A percentile compares a stretch with the other conserved stretches of the same genome.
These are phyloP conservation scores for Achaetomium macrosporum DNA, from an alignment of 2,329 filamentous ascomycete species.

Conservation along the genomic window DNA sequence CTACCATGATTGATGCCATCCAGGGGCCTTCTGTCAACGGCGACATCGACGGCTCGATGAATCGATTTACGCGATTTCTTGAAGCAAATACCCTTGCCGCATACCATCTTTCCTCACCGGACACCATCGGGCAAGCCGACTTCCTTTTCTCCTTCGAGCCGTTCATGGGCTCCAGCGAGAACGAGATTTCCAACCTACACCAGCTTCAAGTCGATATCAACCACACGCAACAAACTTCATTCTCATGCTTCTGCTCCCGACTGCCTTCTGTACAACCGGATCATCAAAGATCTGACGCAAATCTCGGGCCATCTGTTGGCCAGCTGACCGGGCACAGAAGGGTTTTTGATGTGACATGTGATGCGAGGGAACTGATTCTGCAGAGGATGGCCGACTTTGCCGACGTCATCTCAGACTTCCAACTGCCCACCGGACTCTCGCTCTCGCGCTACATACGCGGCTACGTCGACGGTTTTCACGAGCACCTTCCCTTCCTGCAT, in stretches of 20 bases:
- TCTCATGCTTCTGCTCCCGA: constrained; percentile 15
- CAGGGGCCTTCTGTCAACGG: no score
- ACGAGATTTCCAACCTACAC: not conserved
- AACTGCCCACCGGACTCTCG: constrained; percentile 17
- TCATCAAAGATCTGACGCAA: not conserved
- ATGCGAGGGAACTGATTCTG: constrained; percentile 11
- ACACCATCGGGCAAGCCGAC: not conserved
- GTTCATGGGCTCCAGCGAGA: not conserved
- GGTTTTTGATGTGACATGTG: constrained; percentile 8
- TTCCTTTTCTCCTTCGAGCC: constrained; percentile 6
- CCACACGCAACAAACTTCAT: constrained; percentile 1
- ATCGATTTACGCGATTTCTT: no score
- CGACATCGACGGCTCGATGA: no score
- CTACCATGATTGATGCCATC: no score
- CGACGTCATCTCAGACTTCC: constrained; percentile 6
- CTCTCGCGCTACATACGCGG: constrained; percentile 19
- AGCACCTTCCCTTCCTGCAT: constrained; percentile 41
- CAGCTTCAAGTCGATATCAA: not conserved
- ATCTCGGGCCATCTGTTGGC: not conserved
- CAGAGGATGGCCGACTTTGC: constrained; percentile 8
- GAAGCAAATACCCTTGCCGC: no score
- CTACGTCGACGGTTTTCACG: constrained; percentile 33
- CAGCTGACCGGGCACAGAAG: not conserved
- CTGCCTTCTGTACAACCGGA: constrained; percentile 14
- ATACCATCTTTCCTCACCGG: no score